Percentiles rank a stretch among this genome's conserved stretches.
phyloP scores from a whole-genome alignment of 2,329 filamentous ascomycete genomes.

The Tolypocladium paradoxum region DNA sequence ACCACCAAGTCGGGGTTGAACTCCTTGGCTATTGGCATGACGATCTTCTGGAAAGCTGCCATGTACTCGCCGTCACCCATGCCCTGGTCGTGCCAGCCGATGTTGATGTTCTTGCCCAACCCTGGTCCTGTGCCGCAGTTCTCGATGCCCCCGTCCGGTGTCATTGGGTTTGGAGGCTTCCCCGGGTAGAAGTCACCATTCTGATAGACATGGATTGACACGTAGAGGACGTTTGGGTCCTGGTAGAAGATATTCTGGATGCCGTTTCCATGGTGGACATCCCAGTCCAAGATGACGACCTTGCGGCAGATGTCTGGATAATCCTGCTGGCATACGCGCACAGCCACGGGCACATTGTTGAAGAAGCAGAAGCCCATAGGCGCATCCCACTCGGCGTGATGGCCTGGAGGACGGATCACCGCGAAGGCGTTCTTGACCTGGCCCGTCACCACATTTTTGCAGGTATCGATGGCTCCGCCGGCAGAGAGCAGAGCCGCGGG shows the following conservation, averaged over 20 bases:
- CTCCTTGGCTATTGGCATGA: conserved; percentile 92
- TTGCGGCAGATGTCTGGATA: conserved; percentile 76
- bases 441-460: conserved; percentile 75
- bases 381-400: conserved; percentile 79
- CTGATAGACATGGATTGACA: conserved; percentile 84
- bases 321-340: conserved; percentile 74
- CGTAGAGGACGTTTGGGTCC: conserved; percentile 89
- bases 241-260: conserved; percentile 94
- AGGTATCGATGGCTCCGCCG: conserved; percentile 91
- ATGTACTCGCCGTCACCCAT: conserved; percentile 98
- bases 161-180: conserved; percentile 42
- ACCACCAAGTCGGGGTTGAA: conserved; percentile 93
- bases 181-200: conserved; percentile 80
- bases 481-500: conserved; percentile 74
- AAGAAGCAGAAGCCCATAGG: conserved; percentile 96
- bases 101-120: conserved; percentile 54
- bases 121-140: conserved; percentile 46
- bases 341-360: conserved; percentile 92
- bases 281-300: conserved; percentile 89
- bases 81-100: conserved; percentile 56
- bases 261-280: conserved; percentile 74
- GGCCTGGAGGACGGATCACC: conserved; percentile 86
- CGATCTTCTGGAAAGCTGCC: conserved; percentile 87
- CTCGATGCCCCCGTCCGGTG: conserved; percentile 50
- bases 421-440: conserved; percentile 91